Evolutionary conservation across 169 alveolate species (phyloP).

Genomic region (Cryptosporidium viatorum): DNA sequence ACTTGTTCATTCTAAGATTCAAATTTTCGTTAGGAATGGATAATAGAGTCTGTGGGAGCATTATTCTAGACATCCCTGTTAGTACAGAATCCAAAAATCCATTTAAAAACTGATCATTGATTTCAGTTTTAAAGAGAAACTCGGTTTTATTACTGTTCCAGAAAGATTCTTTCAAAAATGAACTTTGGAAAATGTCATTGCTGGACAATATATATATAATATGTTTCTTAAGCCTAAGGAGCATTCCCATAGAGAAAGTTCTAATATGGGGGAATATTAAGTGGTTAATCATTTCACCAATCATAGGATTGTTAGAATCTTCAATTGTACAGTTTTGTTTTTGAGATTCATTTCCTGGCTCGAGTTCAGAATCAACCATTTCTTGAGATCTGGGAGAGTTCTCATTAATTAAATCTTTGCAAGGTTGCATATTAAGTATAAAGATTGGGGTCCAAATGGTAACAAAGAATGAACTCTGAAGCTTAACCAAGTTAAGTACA

Average conservation of each 20-base stretch:
- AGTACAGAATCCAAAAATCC: slow-evolving; percentile 39
- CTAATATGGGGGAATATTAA: slow-evolving; percentile 14
- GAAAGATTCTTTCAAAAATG: slow-evolving; percentile 4
- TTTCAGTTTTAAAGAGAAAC: neutral
- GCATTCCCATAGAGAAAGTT: slow-evolving; percentile 21
- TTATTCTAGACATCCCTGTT: slow-evolving; percentile 30
- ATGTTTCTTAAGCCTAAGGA: slow-evolving; percentile 25
- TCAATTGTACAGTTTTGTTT: neutral
- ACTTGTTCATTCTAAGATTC: neutral
- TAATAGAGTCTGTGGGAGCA: slow-evolving; percentile 59
- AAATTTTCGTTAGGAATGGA: slow-evolving; percentile 39
- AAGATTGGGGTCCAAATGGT: slow-evolving; percentile 61
- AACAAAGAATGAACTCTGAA: slow-evolving; percentile 30
- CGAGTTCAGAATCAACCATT: neutral
- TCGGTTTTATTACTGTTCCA: slow-evolving; percentile 13
- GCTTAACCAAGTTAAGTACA: slow-evolving; percentile 19
- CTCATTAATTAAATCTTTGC: neutral
- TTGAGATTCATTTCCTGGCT: neutral
- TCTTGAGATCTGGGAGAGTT: slow-evolving; percentile 8
- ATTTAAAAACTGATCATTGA: neutral
- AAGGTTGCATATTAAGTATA: slow-evolving; percentile 3
- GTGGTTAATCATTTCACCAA: neutral
- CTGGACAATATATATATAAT: slow-evolving; percentile 9
- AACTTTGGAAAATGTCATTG: neutral
- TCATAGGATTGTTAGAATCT: slow-evolving; percentile 10